phyloP scores from a whole-genome alignment of 1,284 basidiomycete genomes.

The Microbotryum lychnidis-dioicae region DNA sequence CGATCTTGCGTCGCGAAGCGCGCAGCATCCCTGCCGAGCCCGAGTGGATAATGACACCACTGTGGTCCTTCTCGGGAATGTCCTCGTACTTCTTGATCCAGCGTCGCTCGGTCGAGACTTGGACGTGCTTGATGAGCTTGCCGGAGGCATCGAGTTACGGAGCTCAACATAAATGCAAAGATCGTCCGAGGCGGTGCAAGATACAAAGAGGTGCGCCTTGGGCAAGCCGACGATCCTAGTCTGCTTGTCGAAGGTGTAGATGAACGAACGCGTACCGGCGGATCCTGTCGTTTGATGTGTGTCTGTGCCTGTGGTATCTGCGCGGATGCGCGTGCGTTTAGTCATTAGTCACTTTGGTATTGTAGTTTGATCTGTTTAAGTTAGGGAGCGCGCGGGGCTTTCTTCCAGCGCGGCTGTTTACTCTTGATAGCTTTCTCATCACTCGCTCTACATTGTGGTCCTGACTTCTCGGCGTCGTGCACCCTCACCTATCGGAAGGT shows the following conservation, averaged over 20 bases:
- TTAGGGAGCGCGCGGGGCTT: too few species aligned
- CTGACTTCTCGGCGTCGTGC: too few species aligned
- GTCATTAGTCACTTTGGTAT: too few species aligned
- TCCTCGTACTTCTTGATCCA: conserved; percentile 23
- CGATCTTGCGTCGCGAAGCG: conserved; percentile 31
- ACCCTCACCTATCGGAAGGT: too few species aligned
- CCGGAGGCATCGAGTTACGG: conserved; percentile 31
- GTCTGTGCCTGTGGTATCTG: too few species aligned
- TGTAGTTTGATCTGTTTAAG: too few species aligned
- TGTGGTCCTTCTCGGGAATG: conserved; percentile 19
- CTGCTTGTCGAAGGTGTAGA: conserved; percentile 21
- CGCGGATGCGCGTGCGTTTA: too few species aligned
- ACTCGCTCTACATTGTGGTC: too few species aligned
- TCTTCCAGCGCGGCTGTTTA: too few species aligned
- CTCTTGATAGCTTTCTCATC: too few species aligned
- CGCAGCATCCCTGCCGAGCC: conserved; percentile 34
- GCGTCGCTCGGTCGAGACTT: conserved; percentile 26
- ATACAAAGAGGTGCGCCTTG: conserved; percentile 32
- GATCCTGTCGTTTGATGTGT: too few species aligned
- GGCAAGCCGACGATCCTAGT: conserved; percentile 30
- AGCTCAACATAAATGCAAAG: conserved; percentile 32
- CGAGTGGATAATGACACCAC: conserved; percentile 12
- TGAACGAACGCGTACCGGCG: conserved; percentile 11
- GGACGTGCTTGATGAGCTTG: conserved; percentile 26
- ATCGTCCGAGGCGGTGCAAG: conserved; percentile 31